Base-by-base conservation (phyloP, 169 alveolate species). In the Plasmodium coatneyi region DNA sequence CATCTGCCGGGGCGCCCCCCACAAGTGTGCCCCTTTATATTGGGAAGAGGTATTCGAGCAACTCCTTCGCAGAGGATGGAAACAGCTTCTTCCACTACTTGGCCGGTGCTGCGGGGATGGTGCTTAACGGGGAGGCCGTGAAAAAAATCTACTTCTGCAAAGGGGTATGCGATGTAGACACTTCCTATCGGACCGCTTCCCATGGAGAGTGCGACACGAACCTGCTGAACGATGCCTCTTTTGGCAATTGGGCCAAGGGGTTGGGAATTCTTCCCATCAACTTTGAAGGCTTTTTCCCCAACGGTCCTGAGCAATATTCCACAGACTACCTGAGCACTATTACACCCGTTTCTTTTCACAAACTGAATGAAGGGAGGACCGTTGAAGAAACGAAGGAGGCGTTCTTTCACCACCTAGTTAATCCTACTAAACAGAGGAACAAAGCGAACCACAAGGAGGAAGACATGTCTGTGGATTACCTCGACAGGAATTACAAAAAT, bases 241-340 rank as follows among this genome's bases (percentile, higher is more conserved):
- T 91, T 46, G 95, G 95, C 3, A 36, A 34, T 1, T 91, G 95
- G 95, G 76, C 86, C 4, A 91, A 80, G 56, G 41, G 74, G 36
- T n/a, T 91, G 28, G 56, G 74, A 1, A 71, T 91, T 3, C 10
- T 91, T 32, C 72, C 95, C 9, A 91, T 91, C 71, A 81, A 91
- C 39, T 80, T 91, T 74, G 95, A 91, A 91, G 95, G 95, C 14
- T 91, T 80, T 76, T 91, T 81, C 83, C 86, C 72, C 71, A 91
- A 81, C 2, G 14, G n/a, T 0, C 95, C 95, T 5, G 10, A 19
- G 0, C 49, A 91, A 10, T 91, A 91, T 39, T 49, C 81, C 54
- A n/a, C 46, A 82, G 52, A 25, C 5, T 91, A 81, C 56, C 43
- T 91, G 25, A 70, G 74, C 83, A 81, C 76, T 16, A 12, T 91